Evolutionary conservation across 192 early-diverging fungal species (phyloP), one percentile per base, ranked within the genome.

Genomic region (Podila epicladia): DNA sequence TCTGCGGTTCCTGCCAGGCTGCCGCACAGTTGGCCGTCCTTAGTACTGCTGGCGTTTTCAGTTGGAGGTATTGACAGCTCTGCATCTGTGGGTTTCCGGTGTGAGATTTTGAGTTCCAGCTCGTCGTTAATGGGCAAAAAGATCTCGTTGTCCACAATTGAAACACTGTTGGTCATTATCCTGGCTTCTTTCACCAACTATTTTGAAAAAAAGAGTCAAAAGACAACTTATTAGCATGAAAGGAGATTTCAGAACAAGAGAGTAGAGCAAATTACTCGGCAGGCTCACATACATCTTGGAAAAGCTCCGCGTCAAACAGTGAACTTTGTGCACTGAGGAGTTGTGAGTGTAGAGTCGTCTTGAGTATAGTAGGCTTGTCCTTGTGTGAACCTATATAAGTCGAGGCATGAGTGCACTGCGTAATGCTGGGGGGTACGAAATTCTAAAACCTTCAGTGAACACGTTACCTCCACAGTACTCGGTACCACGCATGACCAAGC

Each of bases 261-360:
- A 33, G 26, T 3, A 24, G 4, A 62, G 31, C 13, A n/a, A 33
- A 0, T 33, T 4, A 19, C 7, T 19, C 19, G 6, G 32, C 32
- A 19, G 8, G 31, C 2, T 53, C 3, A 4, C 12, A 50, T 74
- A 85, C 85, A 62, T 84, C 74, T 24, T 83, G 73, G 58, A 82
- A 88, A 2, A 88, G 49, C 28, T 88, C 87, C 13, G 72, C 74
- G 59, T 88, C 87, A 67, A 86, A 86, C 5, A 88, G 75, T 8
- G 87, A 78, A 3, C 67, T 57, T 41, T 86, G 85, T 0, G 85
- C 87, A 6, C 84, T 68, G 53, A 78, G 64, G 17, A 88, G 67
- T 37, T 82, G 83, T 55, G 28, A 69, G 29, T 80, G 77, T 38
- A 80, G 41, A 55, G 53, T 55, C 38, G 62, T 73, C n/a, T 49